These are phyloP conservation scores for Hypoxylon fragiforme DNA, from an alignment of 495 filamentous ascomycete genomes.

Conservation along the genomic window DNA sequence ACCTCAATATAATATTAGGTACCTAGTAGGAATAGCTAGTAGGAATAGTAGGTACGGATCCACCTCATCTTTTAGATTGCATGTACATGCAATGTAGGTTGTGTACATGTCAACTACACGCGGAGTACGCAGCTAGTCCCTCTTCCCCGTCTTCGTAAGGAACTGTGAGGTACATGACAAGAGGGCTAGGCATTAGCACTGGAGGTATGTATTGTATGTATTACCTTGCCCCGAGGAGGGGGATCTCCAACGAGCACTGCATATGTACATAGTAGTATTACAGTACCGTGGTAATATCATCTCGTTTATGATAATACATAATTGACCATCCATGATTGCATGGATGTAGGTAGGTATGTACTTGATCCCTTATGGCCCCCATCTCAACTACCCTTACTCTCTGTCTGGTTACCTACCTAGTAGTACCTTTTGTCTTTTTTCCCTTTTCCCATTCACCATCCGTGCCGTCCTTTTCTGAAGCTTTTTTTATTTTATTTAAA, in stretches of 20 bases:
- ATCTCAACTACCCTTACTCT: slow-evolving; percentile 13
- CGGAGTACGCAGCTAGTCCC: slow-evolving; percentile 20
- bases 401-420: not conserved
- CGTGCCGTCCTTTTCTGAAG: too few species aligned
- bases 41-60: too few species aligned
- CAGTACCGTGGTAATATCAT: slow-evolving; percentile 25
- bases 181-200: slow-evolving; percentile 5
- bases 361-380: slow-evolving; percentile 32
- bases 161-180: not conserved
- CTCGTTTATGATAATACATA: slow-evolving; percentile 16
- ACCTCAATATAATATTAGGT: too few species aligned
- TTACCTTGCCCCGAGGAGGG: slow-evolving; percentile 20
- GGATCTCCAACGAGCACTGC: slow-evolving; percentile 25
- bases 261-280: slow-evolving; percentile 17
- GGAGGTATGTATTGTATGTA: too few species aligned
- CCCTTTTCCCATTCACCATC: slow-evolving; percentile 1
- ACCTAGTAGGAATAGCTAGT: too few species aligned
- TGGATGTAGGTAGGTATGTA: slow-evolving; percentile 7
- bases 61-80: not conserved
- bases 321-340: not conserved
- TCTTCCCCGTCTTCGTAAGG: slow-evolving; percentile 21
- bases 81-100: not conserved
- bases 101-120: slow-evolving; percentile 23
- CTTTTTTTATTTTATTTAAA: too few species aligned
- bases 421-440: slow-evolving; percentile 7